Percentiles rank a stretch among this genome's conserved stretches.
Evolutionary conservation across 345 rosid genomes (phyloP).

Genomic region (Erysimum cheiranthoides): DNA sequence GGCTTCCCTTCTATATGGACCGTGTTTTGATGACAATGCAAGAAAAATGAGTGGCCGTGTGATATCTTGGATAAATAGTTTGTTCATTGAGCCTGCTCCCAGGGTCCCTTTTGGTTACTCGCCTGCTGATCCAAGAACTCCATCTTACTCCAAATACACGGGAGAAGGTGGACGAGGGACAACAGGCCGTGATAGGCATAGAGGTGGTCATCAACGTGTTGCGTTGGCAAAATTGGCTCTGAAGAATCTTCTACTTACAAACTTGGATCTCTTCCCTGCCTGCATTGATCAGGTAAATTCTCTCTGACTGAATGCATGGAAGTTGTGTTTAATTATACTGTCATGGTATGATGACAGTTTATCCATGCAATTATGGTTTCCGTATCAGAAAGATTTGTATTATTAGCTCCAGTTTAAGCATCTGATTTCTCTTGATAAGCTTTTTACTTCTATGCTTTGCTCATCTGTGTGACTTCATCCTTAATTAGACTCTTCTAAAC

Average conservation of each 20-base stretch:
- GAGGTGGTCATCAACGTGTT: slow-evolving; percentile 90
- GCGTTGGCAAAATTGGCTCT: slow-evolving; percentile 93
- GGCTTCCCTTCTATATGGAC: slow-evolving; percentile 96
- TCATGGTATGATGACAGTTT: slow-evolving; percentile 23
- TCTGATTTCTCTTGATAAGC: slow-evolving; percentile 28
- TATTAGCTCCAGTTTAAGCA: slow-evolving; percentile 21
- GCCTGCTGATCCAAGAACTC: slow-evolving; percentile 92
- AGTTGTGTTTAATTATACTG: background rate
- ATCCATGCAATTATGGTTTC: slow-evolving; percentile 25
- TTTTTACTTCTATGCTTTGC: slow-evolving; percentile 33
- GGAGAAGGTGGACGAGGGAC: slow-evolving; percentile 90
- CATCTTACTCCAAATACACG: slow-evolving; percentile 82
- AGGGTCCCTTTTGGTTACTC: slow-evolving; percentile 96
- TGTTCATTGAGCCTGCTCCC: slow-evolving; percentile 94
- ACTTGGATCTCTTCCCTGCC: slow-evolving; percentile 96
- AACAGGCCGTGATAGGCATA: slow-evolving; percentile 83
- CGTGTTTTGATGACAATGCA: slow-evolving; percentile 98
- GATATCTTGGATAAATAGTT: slow-evolving; percentile 95
- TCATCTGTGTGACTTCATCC: slow-evolving; percentile 15
- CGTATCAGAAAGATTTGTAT: slow-evolving; percentile 17
- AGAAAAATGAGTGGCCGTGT: slow-evolving; percentile 98
- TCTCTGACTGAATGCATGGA: slow-evolving; percentile 36
- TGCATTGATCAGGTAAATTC: slow-evolving; percentile 94
- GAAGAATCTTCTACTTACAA: slow-evolving; percentile 93
- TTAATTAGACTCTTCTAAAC: slow-evolving; percentile 19